These are phyloP conservation scores for Eucalyptus pauciflora DNA, from an alignment of 345 rosid species.

Conservation along the genomic window DNA sequence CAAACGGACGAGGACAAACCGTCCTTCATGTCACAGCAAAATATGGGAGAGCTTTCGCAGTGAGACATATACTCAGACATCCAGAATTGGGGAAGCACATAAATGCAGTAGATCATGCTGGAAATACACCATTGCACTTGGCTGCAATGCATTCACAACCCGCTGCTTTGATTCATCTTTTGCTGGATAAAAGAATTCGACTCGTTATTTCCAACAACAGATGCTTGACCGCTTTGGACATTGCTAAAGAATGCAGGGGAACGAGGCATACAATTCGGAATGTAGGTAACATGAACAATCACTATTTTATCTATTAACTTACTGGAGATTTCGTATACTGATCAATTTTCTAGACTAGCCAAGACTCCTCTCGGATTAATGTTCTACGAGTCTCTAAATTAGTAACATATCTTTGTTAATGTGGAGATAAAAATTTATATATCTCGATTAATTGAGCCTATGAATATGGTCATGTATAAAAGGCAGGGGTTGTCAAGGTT, in stretches of 20 bases:
- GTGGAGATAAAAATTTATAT: too few relatives aligned
- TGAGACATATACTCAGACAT: neutral
- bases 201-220: neutral
- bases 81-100: neutral
- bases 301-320: neutral
- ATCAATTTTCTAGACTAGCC: neutral
- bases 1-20: neutral
- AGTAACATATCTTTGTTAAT: neutral
- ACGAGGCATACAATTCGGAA: accelerated
- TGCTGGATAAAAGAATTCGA: neutral
- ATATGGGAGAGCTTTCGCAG: neutral
- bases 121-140: neutral
- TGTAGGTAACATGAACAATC: neutral
- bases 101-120: neutral
- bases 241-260: accelerated
- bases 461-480: too few relatives aligned
- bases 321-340: neutral
- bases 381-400: neutral
- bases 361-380: neutral
- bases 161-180: neutral
- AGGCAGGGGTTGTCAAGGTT: too few relatives aligned
- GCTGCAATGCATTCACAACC: neutral
- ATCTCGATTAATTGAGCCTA: too few relatives aligned
- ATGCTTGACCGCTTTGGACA: neutral
- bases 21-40: neutral